Evolutionary conservation across 2,329 filamentous ascomycete species (phyloP).

Genomic region (Microascus cirrosus): DNA sequence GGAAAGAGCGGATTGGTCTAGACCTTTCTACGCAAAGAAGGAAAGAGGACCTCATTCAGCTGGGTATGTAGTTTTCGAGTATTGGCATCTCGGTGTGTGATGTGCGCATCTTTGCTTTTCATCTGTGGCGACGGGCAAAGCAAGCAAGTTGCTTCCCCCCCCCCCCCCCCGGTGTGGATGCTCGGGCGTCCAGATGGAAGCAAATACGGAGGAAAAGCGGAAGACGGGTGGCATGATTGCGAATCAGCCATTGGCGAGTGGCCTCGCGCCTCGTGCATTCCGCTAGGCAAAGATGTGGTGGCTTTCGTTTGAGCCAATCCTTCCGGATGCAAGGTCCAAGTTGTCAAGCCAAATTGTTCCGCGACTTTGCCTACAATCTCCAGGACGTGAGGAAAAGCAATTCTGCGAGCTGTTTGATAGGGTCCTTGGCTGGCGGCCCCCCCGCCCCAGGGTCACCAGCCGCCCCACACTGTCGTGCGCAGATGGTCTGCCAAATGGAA

Average conservation of each 20-base stretch:
- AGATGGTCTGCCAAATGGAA: not conserved
- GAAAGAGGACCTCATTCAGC: not conserved
- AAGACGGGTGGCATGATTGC: too few relatives aligned
- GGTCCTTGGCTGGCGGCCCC: not conserved
- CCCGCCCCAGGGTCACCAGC: too few relatives aligned
- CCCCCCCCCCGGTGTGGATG: too few relatives aligned
- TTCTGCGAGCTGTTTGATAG: not conserved
- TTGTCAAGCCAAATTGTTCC: not conserved
- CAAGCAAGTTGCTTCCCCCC: too few relatives aligned
- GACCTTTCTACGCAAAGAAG: not conserved
- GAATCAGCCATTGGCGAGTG: too few relatives aligned
- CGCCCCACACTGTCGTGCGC: not conserved
- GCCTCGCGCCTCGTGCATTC: not conserved
- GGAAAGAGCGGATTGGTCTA: not conserved
- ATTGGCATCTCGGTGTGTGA: too few relatives aligned
- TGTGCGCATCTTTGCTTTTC: too few relatives aligned
- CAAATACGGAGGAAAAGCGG: too few relatives aligned
- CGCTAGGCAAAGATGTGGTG: not conserved
- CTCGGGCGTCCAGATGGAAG: too few relatives aligned
- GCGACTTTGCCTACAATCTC: not conserved
- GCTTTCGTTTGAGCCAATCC: too few relatives aligned
- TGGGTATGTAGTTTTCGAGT: not conserved
- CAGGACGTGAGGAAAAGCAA: not conserved
- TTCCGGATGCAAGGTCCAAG: not conserved
- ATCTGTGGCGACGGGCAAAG: too few relatives aligned